Evolutionary conservation across 2,329 filamentous ascomycete genomes (phyloP), one percentile per base, ranked within the genome.

Genomic region (Exophiala lecanii-corni): DNA sequence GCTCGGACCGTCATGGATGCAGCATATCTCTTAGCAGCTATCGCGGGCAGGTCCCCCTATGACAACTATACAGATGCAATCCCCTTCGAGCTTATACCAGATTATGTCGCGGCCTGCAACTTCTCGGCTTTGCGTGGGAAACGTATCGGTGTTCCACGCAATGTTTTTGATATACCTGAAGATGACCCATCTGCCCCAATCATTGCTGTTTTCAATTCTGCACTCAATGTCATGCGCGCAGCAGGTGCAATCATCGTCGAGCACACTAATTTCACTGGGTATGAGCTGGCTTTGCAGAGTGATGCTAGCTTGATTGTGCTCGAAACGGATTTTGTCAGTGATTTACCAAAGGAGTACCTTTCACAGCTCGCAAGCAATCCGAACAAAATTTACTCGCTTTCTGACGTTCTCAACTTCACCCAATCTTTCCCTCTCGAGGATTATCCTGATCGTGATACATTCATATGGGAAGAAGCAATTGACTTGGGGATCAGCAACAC

Each of bases 81-180:
- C 19, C 82, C 82, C 1, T 72, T 67, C 47, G 37, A 51, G 36
- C 61, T 52, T 0, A 58, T 74, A 1, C 81, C 81, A 0, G 68
- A 86, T 58, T 86, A 85, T 53, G 72, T 77, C 6, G 69, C 66
- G 2, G 76, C 80, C 0, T 76, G 81, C 56, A 69, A 76, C 15
- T 60, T 69, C 15, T 68, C 69, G 9, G 70, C 71, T 0, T 65
- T 84, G 0, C 48, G 62, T 9, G 78, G 77, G 5, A 76, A 76
- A 39, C 72, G 81, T 2, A 78, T 86, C 18, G 83, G 82, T 3
- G 70, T 86, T 3, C 77, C 81, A 0, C 69, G 75, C 13, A 82
- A 83, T 51, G 67, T 75, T 2, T 66, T 85, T 23, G 64, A 66
- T 2, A 52, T 62, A 2, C 60, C 55, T 16, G 28, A 36, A 18